Conservation (phyloP, 31 red algal species). For the Porphyra umbilicalis region DNA sequence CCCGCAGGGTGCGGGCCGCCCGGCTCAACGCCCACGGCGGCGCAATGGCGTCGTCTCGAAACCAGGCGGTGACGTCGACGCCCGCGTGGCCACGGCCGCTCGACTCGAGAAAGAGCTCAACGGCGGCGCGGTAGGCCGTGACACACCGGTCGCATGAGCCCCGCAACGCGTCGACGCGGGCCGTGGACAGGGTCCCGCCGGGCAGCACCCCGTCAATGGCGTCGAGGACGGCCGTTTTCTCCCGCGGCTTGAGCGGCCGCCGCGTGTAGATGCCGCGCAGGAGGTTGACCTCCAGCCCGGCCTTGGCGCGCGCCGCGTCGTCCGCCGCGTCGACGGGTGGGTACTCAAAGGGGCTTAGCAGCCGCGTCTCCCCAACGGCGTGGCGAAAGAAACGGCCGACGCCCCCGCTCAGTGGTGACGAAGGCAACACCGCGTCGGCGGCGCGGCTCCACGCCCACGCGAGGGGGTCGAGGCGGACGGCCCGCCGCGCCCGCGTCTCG, state of each 20-base stretch:
- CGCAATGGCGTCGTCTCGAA: constrained; percentile 12
- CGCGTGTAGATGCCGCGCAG: too few relatives aligned
- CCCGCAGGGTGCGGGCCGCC: constrained; percentile 16
- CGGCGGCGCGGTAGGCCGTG: constrained; percentile 12
- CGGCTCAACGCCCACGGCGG: constrained; percentile 17
- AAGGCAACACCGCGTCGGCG: not conserved
- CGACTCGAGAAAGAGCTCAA: constrained; percentile 29
- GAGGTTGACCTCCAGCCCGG: too few relatives aligned
- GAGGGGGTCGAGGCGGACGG: constrained; percentile 9
- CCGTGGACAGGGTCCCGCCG: constrained; percentile 19
- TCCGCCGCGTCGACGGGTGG: not conserved
- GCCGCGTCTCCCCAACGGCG: not conserved
- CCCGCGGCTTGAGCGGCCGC: not conserved
- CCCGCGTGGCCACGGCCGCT: constrained; percentile 11
- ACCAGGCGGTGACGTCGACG: constrained; percentile 11
- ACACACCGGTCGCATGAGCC: constrained; percentile 13
- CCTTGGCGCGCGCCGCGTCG: too few relatives aligned
- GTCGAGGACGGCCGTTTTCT: constrained; percentile 11
- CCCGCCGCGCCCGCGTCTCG: not conserved
- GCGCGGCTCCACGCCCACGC: constrained; percentile 4
- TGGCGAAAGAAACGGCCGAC: not conserved
- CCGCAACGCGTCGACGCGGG: not conserved
- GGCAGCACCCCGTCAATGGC: constrained; percentile 20
- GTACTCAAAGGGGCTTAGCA: not conserved
- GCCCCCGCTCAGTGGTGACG: not conserved